These are phyloP conservation scores for Penicillium freii DNA, from an alignment of 2,329 filamentous ascomycete species.

Conservation along the genomic window DNA sequence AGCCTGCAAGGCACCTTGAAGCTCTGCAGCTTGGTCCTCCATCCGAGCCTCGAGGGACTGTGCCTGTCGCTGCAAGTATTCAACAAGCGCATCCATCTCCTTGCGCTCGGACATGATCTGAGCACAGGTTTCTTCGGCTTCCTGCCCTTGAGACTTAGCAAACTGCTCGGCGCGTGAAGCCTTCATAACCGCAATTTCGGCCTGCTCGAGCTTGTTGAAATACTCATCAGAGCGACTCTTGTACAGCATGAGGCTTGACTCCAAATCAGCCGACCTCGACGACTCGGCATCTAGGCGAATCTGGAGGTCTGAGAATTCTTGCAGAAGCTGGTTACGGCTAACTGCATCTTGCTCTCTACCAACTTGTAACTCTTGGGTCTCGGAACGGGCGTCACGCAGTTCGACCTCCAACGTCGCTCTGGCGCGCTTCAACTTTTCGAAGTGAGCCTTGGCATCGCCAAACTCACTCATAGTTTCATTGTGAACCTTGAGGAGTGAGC, in stretches of 20 bases:
- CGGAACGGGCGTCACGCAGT: slow-evolving; percentile 76
- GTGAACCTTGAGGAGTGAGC: slow-evolving; percentile 76
- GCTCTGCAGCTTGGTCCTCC: slow-evolving; percentile 86
- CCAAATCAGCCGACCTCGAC: slow-evolving; percentile 79
- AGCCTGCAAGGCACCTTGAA: slow-evolving; percentile 78
- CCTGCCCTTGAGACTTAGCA: slow-evolving; percentile 81
- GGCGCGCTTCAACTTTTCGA: slow-evolving; percentile 80
- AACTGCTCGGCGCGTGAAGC: slow-evolving; percentile 90
- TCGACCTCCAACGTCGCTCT: slow-evolving; percentile 80
- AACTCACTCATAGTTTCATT: slow-evolving; percentile 83
- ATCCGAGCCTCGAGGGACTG: slow-evolving; percentile 87
- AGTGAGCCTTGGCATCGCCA: slow-evolving; percentile 79
- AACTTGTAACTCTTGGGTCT: slow-evolving; percentile 74
- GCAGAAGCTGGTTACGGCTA: slow-evolving; percentile 82
- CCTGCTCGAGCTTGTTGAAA: slow-evolving; percentile 94
- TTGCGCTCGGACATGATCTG: slow-evolving; percentile 89
- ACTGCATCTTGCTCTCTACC: slow-evolving; percentile 82
- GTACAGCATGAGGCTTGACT: slow-evolving; percentile 80
- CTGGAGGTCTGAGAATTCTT: slow-evolving; percentile 91
- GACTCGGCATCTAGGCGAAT: slow-evolving; percentile 87
- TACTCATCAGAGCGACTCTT: slow-evolving; percentile 93
- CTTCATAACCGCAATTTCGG: slow-evolving; percentile 92
- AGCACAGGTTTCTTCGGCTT: slow-evolving; percentile 87
- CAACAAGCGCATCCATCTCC: slow-evolving; percentile 80
- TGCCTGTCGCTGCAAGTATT: slow-evolving; percentile 85